These are phyloP conservation scores for Aspergillus oerlinghausenensis DNA, from an alignment of 2,329 filamentous ascomycete genomes.

Conservation along the genomic window DNA sequence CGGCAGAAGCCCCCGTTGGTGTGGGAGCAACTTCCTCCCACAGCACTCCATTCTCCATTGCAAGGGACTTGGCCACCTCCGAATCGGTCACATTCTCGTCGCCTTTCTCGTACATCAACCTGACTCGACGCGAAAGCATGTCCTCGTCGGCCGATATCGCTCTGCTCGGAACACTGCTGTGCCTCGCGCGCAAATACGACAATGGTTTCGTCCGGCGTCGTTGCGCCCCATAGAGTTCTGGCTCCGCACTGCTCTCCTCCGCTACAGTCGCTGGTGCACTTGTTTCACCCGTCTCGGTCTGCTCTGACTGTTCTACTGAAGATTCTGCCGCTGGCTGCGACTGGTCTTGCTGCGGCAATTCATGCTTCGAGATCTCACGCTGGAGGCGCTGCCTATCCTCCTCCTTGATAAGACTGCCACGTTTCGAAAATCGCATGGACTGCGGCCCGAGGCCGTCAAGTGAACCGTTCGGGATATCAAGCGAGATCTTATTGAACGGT, in stretches of 20 bases:
- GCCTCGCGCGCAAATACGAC: slow-evolving; percentile 36
- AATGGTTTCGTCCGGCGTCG: slow-evolving; percentile 28
- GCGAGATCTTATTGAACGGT: slow-evolving; percentile 47
- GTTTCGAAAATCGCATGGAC: slow-evolving; percentile 55
- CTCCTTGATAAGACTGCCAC: slow-evolving; percentile 56
- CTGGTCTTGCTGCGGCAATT: slow-evolving; percentile 7
- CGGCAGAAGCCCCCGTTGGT: slow-evolving; percentile 25
- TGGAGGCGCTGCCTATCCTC: slow-evolving; percentile 37
- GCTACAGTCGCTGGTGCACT: slow-evolving; percentile 7
- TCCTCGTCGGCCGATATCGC: slow-evolving; percentile 62
- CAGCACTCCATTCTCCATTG: slow-evolving; percentile 35
- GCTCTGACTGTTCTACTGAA: slow-evolving; percentile 3
- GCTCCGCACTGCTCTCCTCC: slow-evolving; percentile 13
- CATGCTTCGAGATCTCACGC: slow-evolving; percentile 17
- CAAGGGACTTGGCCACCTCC: slow-evolving; percentile 35
- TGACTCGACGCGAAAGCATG: slow-evolving; percentile 57
- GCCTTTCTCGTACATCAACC: slow-evolving; percentile 60
- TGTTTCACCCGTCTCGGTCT: slow-evolving; percentile 1
- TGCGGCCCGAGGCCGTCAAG: slow-evolving; percentile 50
- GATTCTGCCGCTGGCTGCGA: slow-evolving; percentile 7
- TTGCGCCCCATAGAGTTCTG: slow-evolving; percentile 19
- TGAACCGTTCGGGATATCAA: slow-evolving; percentile 52
- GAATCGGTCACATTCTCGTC: slow-evolving; percentile 50
- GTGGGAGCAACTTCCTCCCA: slow-evolving; percentile 36
- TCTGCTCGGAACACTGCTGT: slow-evolving; percentile 38